A percentile compares a stretch with the other conserved stretches of the same genome.
These are phyloP conservation scores for Metschnikowia colocasiae DNA, from an alignment of 805 yeast species.

Conservation along the genomic window DNA sequence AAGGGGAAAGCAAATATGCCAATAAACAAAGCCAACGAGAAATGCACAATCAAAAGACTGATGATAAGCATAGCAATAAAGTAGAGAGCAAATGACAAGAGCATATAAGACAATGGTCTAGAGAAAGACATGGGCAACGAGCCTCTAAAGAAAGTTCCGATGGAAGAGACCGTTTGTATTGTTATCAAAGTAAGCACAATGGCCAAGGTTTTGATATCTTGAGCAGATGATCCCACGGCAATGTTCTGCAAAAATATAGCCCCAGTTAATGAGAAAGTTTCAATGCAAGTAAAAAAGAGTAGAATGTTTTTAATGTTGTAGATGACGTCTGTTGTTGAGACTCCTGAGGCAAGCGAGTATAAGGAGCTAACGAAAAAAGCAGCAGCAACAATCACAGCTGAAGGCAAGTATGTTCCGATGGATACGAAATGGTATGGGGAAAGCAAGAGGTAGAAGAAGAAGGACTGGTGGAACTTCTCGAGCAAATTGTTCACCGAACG, in stretches of 20 bases:
- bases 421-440: constrained; percentile 82
- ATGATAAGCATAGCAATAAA: constrained; percentile 64
- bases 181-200: constrained; percentile 1
- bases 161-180: constrained; percentile 5
- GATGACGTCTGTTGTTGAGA: constrained; percentile 23
- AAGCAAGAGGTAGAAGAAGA: constrained; percentile 82
- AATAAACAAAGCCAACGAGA: constrained; percentile 69
- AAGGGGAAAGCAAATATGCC: constrained; percentile 76
- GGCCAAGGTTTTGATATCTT: not conserved
- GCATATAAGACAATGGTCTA: constrained; percentile 23
- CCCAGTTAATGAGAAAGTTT: constrained; percentile 21
- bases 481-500: constrained; percentile 86
- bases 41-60: constrained; percentile 76
- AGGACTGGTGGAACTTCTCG: constrained; percentile 96
- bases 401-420: constrained; percentile 88
- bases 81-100: constrained; percentile 48
- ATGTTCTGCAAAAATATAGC: constrained; percentile 27
- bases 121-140: constrained; percentile 13
- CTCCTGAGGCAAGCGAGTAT: constrained; percentile 48
- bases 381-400: constrained; percentile 69
- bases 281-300: constrained; percentile 28
- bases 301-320: constrained; percentile 24
- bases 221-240: constrained; percentile 7
- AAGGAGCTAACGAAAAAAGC: constrained; percentile 68
- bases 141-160: constrained; percentile 1